Evolutionary conservation across 345 rosid species (phyloP), one percentile per base, ranked within the genome.

Genomic region (Microthlaspi erraticum): DNA sequence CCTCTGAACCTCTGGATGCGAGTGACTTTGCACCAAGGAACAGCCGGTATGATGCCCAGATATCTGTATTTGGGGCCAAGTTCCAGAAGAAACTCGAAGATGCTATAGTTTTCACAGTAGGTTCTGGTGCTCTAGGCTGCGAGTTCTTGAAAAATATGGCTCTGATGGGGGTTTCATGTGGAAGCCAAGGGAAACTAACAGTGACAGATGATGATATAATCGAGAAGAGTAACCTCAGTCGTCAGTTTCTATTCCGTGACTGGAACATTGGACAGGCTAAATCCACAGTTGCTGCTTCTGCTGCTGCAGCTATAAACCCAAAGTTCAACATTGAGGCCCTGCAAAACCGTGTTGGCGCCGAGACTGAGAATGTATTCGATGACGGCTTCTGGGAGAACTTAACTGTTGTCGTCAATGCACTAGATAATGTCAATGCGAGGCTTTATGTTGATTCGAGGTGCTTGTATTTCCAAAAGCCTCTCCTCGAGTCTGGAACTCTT

Each of bases 191-290:
- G 49, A 92, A 88, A 78, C 81, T 92, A 36, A 92, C 98, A 0
- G 71, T 95, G 68, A 95, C 99, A n/a, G 99, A 95, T 78, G 99
- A 95, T 82, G 99, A 95, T 71, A 92, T 95, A 26, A 95, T 95
- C 34, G 99, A 95, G 83, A 95, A 92, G 82, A 95, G 99, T 84
- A 95, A 95, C 80, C 96, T 95, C 42, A 92, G 97, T 79, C 87
- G 99, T 79, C 99, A 95, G 70, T 95, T 95, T 73, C 92, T 95
- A 29, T 95, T 95, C 77, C 96, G 97, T 54, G 98, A 95, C 77
- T 92, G 98, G 99, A 95, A 95, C 75, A 95, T 95, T 70, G 97
- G 99, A 45, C 99, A 92, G 83, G 98, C 99, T 19, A 95, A 95
- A 79, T 95, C 99, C 66, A 87, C 97, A 12, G 98, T 95, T 63